Conservation (phyloP, 495 filamentous ascomycete genomes). For the Pyrenopolyporus hunteri region DNA sequence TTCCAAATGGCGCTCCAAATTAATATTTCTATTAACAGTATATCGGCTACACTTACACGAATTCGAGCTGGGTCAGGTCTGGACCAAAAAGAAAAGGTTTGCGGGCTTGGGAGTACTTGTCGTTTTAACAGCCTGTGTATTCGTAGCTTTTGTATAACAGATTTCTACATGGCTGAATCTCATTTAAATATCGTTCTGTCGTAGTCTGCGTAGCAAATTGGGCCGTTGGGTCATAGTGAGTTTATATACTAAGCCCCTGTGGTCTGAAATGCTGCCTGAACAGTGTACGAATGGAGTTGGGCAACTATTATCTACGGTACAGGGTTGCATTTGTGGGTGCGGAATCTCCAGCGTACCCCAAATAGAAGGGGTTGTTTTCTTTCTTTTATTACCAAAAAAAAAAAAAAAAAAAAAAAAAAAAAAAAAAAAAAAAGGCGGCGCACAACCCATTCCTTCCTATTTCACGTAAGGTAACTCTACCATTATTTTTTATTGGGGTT, state of each 20-base stretch:
- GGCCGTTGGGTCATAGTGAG: constrained; percentile 10
- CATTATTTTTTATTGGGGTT: too few relatives aligned
- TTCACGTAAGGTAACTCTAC: too few relatives aligned
- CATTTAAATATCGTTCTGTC: too few relatives aligned
- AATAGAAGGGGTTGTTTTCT: too few relatives aligned
- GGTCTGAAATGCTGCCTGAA: constrained; percentile 20
- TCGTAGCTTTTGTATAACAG: constrained; percentile 43
- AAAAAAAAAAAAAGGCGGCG: too few relatives aligned
- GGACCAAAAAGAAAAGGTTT: constrained; percentile 20
- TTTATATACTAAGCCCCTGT: constrained; percentile 25
- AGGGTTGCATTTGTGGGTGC: constrained; percentile 20
- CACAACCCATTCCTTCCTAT: too few relatives aligned
- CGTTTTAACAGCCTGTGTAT: constrained; percentile 26
- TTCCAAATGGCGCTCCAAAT: too few relatives aligned
- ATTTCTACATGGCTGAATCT: constrained; percentile 14
- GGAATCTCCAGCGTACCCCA: constrained; percentile 51
- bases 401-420: too few relatives aligned
- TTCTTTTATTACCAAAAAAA: too few relatives aligned
- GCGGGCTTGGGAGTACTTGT: constrained; percentile 19
- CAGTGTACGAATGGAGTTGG: constrained; percentile 18
- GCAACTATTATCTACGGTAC: too few relatives aligned
- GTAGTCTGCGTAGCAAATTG: too few relatives aligned
- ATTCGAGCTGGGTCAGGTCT: constrained; percentile 14
- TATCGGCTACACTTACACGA: constrained; percentile 26
- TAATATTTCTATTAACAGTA: constrained; percentile 24